These are phyloP conservation scores for Sclerospora graminicola DNA, from an alignment of 352 stramenopile species.

Conservation along the genomic window DNA sequence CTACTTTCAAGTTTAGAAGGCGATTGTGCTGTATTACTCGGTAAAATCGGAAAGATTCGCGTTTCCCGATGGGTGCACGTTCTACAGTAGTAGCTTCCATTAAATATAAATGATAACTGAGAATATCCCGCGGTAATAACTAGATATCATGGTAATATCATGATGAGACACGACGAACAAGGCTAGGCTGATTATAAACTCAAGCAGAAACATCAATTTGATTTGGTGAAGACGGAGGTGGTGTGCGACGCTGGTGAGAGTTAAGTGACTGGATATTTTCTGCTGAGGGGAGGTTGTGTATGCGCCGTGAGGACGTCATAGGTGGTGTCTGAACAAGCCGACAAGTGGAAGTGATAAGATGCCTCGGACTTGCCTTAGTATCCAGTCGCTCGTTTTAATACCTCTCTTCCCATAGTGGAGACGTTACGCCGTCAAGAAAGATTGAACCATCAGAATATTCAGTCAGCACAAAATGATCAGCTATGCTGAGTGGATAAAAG, in stretches of 20 bases:
- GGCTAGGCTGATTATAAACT: slow-evolving; percentile 29
- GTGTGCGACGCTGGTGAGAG: slow-evolving; percentile 11
- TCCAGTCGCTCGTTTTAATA: slow-evolving; percentile 19
- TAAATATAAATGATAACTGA: no score
- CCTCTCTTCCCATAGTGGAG: slow-evolving; percentile 28
- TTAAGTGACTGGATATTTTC: slow-evolving; percentile 5
- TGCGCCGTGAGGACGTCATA: slow-evolving; percentile 15
- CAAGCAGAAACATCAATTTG: slow-evolving; percentile 1
- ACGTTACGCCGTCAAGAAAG: slow-evolving; percentile 19
- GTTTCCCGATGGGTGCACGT: no score
- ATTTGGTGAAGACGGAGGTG: slow-evolving; percentile 6
- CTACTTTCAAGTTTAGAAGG: no score
- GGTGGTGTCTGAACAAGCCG: slow-evolving; percentile 9
- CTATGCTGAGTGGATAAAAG: no score
- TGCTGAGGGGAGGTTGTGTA: slow-evolving; percentile 17
- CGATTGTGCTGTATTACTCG: no score
- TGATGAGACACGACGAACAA: slow-evolving; percentile 29
- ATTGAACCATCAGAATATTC: no score
- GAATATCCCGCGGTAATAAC: slow-evolving; percentile 38
- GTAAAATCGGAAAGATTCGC: no score
- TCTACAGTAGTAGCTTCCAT: no score
- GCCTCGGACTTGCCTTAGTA: slow-evolving; percentile 23
- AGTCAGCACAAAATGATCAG: no score
- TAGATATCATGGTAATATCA: slow-evolving; percentile 57
- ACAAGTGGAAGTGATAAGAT: slow-evolving; percentile 6